Percentiles rank a stretch among this genome's conserved stretches.
Conservation (phyloP, 108 stramenopile genomes). For the Phaeodactylum tricornutum region DNA sequence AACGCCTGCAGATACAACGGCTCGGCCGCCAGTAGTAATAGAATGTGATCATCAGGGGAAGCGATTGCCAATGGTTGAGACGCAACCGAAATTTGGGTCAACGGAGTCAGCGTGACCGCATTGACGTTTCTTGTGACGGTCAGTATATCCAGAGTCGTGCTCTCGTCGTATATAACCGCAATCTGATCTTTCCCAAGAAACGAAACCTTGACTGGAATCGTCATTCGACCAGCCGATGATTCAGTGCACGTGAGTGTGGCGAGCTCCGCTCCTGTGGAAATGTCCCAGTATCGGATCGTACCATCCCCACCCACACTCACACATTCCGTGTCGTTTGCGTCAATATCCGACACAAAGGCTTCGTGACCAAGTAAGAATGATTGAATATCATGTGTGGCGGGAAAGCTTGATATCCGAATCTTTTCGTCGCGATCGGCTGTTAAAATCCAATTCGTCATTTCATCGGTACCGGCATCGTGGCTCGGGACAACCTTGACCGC, state of each 20-base stretch:
- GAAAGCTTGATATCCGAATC: constrained; percentile 65
- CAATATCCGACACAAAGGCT: constrained; percentile 55
- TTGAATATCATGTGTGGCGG: constrained; percentile 43
- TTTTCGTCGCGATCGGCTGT: constrained; percentile 85
- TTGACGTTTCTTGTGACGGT: too few relatives aligned
- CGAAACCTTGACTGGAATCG: too few relatives aligned
- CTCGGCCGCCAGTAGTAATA: constrained; percentile 4
- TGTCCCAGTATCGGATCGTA: constrained; percentile 65
- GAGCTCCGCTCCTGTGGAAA: constrained; percentile 23
- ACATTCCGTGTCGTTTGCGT: constrained; percentile 3
- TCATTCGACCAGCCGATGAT: too few relatives aligned
- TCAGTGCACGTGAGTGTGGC: too few relatives aligned
- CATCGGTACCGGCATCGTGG: neutral
- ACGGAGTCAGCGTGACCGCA: neutral
- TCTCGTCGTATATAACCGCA: constrained; percentile 10
- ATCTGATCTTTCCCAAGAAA: too few relatives aligned
- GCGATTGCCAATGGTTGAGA: constrained; percentile 2
- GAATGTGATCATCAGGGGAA: neutral
- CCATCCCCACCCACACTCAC: constrained; percentile 60
- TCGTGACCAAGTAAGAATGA: constrained; percentile 71
- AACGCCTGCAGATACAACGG: neutral
- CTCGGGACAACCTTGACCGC: constrained; percentile 9
- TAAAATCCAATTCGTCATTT: constrained; percentile 20
- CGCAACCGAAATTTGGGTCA: neutral
- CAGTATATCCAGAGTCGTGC: constrained; percentile 1